phyloP scores from a whole-genome alignment of 139 green algal genomes.

The Chlorella sp. region DNA sequence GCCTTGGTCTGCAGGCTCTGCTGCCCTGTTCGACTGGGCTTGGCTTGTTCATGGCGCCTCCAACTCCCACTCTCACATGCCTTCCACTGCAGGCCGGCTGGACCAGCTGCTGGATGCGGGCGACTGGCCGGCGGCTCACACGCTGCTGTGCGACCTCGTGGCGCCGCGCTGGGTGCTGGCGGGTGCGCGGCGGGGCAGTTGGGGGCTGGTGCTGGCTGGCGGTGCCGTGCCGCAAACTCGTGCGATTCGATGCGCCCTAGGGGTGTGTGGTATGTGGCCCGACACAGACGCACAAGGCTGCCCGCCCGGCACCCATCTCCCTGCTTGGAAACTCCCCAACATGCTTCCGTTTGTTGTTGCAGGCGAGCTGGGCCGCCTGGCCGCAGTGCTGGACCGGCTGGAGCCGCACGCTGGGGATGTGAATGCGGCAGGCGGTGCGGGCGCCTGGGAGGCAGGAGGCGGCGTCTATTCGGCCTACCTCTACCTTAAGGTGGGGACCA shows the following conservation, averaged over 20 bases:
- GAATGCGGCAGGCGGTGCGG: conserved; percentile 12
- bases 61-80: neutral
- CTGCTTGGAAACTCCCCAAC: too few species aligned
- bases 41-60: too few species aligned
- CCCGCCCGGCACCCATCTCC: too few species aligned
- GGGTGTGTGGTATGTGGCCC: too few species aligned
- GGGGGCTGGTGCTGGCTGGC: neutral
- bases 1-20: too few species aligned
- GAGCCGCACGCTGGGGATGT: conserved; percentile 18
- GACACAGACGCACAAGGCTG: too few species aligned
- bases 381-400: conserved; percentile 26
- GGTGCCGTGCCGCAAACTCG: too few species aligned
- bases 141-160: conserved; percentile 40
- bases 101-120: conserved; percentile 50
- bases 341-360: too few species aligned
- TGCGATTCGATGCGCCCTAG: too few species aligned
- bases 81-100: conserved; percentile 40
- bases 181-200: neutral
- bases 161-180: conserved; percentile 50
- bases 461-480: conserved; percentile 48
- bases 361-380: neutral
- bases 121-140: conserved; percentile 50
- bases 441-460: conserved; percentile 39
- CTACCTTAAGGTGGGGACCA: conserved; percentile 12
- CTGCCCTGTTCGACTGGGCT: too few species aligned